Base-by-base conservation (phyloP, 2,329 filamentous ascomycete genomes). In the Penicillium sclerotigenum region DNA sequence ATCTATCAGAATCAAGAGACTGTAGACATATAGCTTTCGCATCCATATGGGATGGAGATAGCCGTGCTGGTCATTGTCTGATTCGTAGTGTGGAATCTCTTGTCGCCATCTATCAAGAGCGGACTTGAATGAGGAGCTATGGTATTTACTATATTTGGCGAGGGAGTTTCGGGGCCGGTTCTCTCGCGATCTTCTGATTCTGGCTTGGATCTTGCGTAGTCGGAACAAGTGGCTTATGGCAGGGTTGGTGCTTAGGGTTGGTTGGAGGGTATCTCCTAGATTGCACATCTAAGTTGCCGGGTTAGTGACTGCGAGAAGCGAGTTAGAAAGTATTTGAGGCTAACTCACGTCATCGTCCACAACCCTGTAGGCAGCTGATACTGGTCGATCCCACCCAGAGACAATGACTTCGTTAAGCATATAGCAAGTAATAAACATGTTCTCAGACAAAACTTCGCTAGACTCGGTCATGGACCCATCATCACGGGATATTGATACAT, bases 321-420 rank as follows among this genome's bases (percentile, higher is more conserved):
- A 28, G 4, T 5, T 9, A 20, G 3, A 22, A 1, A 9, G 7
- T 7, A 26, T 34, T 38, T 1, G 13, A 16, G 33, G 3, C 28
- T 36, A 24, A 52, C 64, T 57, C 36, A 68, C 66, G 54, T 68
- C 66, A 47, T 68, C 65, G 14, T 68, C 66, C 14, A 68, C 56
- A 10, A 59, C 61, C 11, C 38, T 58, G 24, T 68, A 67, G 11
- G 63, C 64, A 31, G 57, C 56, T 6, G 65, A 68, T n/a, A 66
- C 65, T 2, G 66, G 66, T 20, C 65, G 52, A 26, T 68, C 65
- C 66, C 66, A 68, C 10, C 66, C 66, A 18, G 63, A 68, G 9
- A 65, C 59, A 43, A 67, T 61, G 16, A 68, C 58, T 31, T 68
- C 66, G 36, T 68, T 68, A 20, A 68, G 54, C 66, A 68, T 68